phyloP scores from a whole-genome alignment of 495 filamentous ascomycete genomes.

The Penicillium arizonense region DNA sequence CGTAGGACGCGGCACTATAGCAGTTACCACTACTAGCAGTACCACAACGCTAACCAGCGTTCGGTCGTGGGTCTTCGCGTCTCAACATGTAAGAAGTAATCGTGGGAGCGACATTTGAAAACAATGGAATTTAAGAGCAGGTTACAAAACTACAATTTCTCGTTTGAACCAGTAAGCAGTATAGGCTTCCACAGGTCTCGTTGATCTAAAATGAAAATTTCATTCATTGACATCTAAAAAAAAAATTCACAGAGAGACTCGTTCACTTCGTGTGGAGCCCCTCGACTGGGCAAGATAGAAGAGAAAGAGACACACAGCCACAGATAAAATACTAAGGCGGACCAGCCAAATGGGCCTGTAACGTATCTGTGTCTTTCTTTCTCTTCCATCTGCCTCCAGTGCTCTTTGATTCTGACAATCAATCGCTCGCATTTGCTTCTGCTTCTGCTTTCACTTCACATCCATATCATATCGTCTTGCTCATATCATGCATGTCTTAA shows the following conservation, averaged over 20 bases:
- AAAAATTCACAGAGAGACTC: constrained; percentile 8
- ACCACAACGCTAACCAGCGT: no score
- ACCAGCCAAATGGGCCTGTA: constrained; percentile 5
- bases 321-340: background rate
- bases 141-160: no score
- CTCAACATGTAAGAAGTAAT: no score
- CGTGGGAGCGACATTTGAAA: no score
- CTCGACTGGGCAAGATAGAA: background rate
- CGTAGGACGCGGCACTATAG: no score
- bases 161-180: no score
- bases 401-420: background rate
- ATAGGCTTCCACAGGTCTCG: background rate
- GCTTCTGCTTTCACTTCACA: background rate
- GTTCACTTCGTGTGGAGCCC: constrained; percentile 6
- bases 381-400: background rate
- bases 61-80: no score
- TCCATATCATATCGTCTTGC: constrained; percentile 4
- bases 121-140: no score
- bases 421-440: background rate
- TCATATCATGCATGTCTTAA: constrained; percentile 5
- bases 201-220: background rate
- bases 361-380: constrained; percentile 1
- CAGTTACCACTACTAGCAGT: no score
- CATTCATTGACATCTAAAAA: constrained; percentile 7
- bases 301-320: constrained; percentile 10